Evolutionary conservation across 78 protist species (phyloP), one percentile per base, ranked within the genome.

Genomic region (Guillardia theta): DNA sequence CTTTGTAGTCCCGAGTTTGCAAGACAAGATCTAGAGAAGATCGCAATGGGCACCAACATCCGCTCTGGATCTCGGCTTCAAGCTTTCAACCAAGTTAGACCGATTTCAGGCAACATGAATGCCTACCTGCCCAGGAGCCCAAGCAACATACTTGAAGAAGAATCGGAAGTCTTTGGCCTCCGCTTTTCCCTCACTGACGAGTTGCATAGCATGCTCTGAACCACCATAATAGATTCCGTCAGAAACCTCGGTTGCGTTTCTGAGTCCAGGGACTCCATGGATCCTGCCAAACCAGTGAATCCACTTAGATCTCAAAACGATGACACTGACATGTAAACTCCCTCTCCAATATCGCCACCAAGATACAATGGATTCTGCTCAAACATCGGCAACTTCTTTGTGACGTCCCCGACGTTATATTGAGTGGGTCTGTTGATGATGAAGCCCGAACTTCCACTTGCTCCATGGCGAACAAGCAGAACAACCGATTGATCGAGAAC

Each of bases 401-500:
- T 78, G 37, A 78, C 90, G 3, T 78, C 90, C 18, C 90, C 90
- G 15, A 78, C 90, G 24, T 43, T 36, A 30, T 44, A 78, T 10
- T 43, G 90, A 48, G 90, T 78, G 50, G 90, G 90, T 46, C 90
- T 46, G 48, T 78, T 78, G 45, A 78, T 78, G 90, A 78, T 78
- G 50, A 78, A 43, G 90, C 90, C 90, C 0, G 90, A 78, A 48
- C 90, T 78, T 27, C 90, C 90, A 0, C 41, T 8, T 50, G 39
- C 18, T 12, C 90, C 90, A 48, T 78, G 90, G 30, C 90, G 90
- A 1, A 78, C 90, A 4, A 78, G 90, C 21, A 78, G 90, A 18
- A 78, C 48, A 0, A 78, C 90, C 19, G 90, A 37, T 36, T 78
- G 90, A 19, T 78, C 90, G 24, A 78, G 90, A 19, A 78, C 48